Evolutionary conservation across 2,329 filamentous ascomycete species (phyloP).

Genomic region (Cordyceps javanica): DNA sequence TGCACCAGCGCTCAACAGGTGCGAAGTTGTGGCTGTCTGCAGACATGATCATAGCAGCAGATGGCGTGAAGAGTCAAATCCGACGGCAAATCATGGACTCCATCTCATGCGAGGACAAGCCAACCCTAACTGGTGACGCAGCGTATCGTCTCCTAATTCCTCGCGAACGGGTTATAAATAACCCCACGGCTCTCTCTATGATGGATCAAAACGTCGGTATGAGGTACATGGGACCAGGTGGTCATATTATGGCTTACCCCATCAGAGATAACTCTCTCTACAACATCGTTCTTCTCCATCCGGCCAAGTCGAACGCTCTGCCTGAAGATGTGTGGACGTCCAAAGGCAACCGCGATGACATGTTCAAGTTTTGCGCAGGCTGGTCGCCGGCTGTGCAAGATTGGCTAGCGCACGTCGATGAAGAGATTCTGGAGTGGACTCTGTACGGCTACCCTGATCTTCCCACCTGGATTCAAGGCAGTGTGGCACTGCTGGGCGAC

Average conservation of each 20-base stretch:
- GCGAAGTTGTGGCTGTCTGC: not conserved
- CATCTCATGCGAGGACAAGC: constrained; percentile 16
- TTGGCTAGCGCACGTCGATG: constrained; percentile 55
- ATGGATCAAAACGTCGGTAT: constrained; percentile 51
- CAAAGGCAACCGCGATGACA: constrained; percentile 51
- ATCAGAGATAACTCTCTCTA: constrained; percentile 58
- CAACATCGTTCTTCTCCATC: constrained; percentile 59
- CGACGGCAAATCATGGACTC: not conserved
- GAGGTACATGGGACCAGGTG: constrained; percentile 60
- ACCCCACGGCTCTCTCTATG: constrained; percentile 58
- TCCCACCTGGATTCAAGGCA: constrained; percentile 53
- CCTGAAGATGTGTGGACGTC: constrained; percentile 50
- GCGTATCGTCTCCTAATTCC: constrained; percentile 50
- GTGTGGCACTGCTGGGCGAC: constrained; percentile 54
- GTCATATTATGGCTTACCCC: constrained; percentile 63
- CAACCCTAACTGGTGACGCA: constrained; percentile 43
- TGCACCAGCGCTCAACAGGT: not conserved
- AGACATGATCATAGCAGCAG: not conserved
- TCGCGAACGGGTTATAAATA: constrained; percentile 53
- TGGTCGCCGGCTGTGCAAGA: constrained; percentile 56
- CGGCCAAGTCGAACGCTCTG: constrained; percentile 48
- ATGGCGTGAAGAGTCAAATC: not conserved
- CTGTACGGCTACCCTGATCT: constrained; percentile 56
- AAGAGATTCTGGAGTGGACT: constrained; percentile 63
- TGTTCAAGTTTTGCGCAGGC: constrained; percentile 52